These are phyloP conservation scores for Yamadazyma nakazawae DNA, from an alignment of 805 yeast genomes.

Conservation along the genomic window DNA sequence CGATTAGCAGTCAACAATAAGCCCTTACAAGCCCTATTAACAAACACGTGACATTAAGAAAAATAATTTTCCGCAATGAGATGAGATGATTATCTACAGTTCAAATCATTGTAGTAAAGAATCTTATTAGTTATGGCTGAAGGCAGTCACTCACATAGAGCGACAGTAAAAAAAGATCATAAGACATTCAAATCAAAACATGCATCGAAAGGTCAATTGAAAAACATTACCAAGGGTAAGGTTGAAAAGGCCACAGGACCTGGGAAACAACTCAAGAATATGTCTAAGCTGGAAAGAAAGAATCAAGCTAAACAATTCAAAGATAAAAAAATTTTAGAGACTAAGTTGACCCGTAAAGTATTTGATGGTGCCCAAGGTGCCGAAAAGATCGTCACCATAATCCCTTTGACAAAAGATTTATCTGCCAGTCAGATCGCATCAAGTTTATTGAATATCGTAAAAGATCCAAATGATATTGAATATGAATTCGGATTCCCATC, in stretches of 20 bases:
- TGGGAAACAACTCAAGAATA: conserved; percentile 35
- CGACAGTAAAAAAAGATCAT: conserved; percentile 78
- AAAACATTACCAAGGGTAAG: conserved; percentile 79
- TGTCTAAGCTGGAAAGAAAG: conserved; percentile 62
- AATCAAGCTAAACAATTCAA: conserved; percentile 77
- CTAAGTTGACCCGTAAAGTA: conserved; percentile 58
- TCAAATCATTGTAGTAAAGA: neutral
- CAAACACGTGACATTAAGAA: conserved; percentile 12
- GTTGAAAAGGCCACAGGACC: conserved; percentile 60
- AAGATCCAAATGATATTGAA: conserved; percentile 30
- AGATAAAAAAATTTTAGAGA: conserved; percentile 61
- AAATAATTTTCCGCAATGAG: conserved; percentile 12
- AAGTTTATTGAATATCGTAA: conserved; percentile 43
- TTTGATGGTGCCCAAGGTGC: conserved; percentile 81
- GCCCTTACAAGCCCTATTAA: conserved; percentile 9
- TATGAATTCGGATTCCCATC: conserved; percentile 39
- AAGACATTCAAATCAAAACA: conserved; percentile 91
- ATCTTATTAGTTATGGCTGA: neutral
- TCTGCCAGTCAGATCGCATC: conserved; percentile 53
- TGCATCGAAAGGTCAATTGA: conserved; percentile 82
- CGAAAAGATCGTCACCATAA: conserved; percentile 76
- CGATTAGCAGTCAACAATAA: conserved; percentile 4
- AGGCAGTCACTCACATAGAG: conserved; percentile 67
- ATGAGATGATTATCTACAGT: conserved; percentile 7
- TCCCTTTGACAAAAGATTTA: conserved; percentile 76